Base-by-base conservation (phyloP, 192 early-diverging fungal species). In the Allomyces javanicus region DNA sequence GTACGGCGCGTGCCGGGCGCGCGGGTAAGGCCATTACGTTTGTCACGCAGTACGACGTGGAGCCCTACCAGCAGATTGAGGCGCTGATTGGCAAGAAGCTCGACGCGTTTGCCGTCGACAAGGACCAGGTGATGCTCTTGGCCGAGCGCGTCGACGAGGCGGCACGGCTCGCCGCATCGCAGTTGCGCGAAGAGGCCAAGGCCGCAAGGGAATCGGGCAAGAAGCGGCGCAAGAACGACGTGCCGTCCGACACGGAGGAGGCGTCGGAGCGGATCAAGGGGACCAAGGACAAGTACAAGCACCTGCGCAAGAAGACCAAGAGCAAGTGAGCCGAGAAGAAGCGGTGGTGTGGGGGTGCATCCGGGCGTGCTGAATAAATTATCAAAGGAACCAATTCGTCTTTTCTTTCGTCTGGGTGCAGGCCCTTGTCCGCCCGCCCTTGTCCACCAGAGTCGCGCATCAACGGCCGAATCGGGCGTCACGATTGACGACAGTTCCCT, bases 131-230 rank as follows among this genome's bases (percentile, higher is more conserved):
- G 25, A 68, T 98, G 81, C 44, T 96, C 70, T 75, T 98, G 21
- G 92, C 96, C 78, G 95, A 98, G 70, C 83, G 95, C 26, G 95
- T 98, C 4, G 73, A 79, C 21, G 95, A 98, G 75, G 92, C 93
- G 6, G 86, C 86, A 64, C 77, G 93, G 63, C 85, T 89, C 50
- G 93, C 92, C 10, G 86, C 85, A 61, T 77, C 92, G 67, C 91
- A 94, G 69, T 63, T 94, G 70, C 92, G 90, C 74, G 89, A 91
- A 67, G 83, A 92, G 66, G 73, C 81, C 21, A 71, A 77, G 64
- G 17, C 70, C 0, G 73, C 76, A 68, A 71, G 72, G 5, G 65
- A 64, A 19, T 25, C 65, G 24, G 12, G 21, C 6, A 9, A 23
- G 65, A 21, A 11, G 21, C 25, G 24, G 22, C 4, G 21, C 11